Conservation (phyloP, 2,329 filamentous ascomycete species). For the Xylariaceae sp. region DNA sequence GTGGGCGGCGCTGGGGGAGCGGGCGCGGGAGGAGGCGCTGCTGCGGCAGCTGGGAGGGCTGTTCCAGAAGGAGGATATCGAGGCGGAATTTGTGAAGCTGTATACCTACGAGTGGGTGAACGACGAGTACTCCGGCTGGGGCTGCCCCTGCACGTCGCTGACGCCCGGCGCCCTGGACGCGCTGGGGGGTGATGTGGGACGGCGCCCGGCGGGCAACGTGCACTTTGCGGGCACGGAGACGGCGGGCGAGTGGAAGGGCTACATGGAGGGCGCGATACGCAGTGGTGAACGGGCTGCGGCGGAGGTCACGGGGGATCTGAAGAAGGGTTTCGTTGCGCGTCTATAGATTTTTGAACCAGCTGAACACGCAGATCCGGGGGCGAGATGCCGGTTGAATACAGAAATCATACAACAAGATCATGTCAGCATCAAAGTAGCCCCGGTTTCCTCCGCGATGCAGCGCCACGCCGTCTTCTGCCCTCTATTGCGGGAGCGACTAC, state of each 20-base stretch:
- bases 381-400: too few species aligned
- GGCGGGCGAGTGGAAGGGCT: constrained; percentile 1
- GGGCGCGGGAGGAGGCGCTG: constrained; percentile 17
- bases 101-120: too few species aligned
- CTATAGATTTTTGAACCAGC: too few species aligned
- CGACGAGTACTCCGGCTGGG: constrained; percentile 3
- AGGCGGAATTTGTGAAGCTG: too few species aligned
- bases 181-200: too few species aligned
- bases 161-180: background rate
- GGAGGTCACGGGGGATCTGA: constrained; percentile 3
- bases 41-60: constrained; percentile 24
- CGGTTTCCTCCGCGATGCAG: too few species aligned
- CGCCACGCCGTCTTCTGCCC: too few species aligned
- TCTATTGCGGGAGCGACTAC: too few species aligned
- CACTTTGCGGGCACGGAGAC: constrained; percentile 2
- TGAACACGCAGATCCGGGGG: too few species aligned
- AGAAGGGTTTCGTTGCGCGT: too few species aligned
- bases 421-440: too few species aligned
- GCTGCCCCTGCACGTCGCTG: background rate
- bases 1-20: constrained; percentile 23
- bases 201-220: background rate
- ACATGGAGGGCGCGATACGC: constrained; percentile 3
- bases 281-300: constrained; percentile 1
- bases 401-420: too few species aligned
- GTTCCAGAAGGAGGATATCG: constrained; percentile 14